Evolutionary conservation across 768 basidiomycete species (phyloP).

Genomic region (Lepiota venenata): DNA sequence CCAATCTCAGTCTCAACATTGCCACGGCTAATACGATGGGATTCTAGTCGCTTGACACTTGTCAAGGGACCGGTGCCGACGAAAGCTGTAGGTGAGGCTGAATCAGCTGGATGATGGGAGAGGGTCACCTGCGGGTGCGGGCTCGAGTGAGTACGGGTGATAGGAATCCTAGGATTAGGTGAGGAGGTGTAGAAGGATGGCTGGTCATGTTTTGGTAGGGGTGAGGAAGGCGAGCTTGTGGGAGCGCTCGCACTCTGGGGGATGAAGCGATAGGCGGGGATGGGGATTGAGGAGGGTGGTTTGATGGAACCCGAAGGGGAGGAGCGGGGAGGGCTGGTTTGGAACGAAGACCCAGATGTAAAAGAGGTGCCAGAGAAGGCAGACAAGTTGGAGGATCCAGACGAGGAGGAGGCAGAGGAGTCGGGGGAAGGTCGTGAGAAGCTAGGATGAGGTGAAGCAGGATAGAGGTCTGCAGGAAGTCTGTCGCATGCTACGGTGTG

Average conservation of each 20-base stretch:
- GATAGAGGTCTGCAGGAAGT: background rate
- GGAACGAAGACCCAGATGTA: too few relatives aligned
- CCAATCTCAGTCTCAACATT: constrained; percentile 32
- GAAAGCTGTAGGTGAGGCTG: background rate
- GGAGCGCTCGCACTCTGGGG: background rate
- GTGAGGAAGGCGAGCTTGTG: background rate
- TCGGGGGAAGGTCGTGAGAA: background rate
- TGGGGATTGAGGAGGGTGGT: background rate
- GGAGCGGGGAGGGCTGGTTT: too few relatives aligned
- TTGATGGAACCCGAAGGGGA: too few relatives aligned
- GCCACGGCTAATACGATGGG: constrained; percentile 22
- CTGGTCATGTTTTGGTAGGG: background rate
- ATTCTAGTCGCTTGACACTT: constrained; percentile 26
- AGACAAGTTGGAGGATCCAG: too few relatives aligned
- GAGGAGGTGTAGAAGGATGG: background rate
- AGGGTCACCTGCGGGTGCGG: background rate
- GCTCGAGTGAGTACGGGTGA: constrained; percentile 2
- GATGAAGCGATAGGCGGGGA: background rate
- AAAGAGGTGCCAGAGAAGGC: too few relatives aligned
- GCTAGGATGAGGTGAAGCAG: background rate
- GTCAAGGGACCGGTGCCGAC: constrained; percentile 17
- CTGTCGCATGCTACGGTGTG: constrained; percentile 17
- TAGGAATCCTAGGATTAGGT: background rate
- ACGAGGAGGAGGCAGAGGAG: too few relatives aligned
- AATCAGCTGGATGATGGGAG: background rate